Conservation (phyloP, 176 grass and related monocot species). For the Dactylis glomerata region DNA sequence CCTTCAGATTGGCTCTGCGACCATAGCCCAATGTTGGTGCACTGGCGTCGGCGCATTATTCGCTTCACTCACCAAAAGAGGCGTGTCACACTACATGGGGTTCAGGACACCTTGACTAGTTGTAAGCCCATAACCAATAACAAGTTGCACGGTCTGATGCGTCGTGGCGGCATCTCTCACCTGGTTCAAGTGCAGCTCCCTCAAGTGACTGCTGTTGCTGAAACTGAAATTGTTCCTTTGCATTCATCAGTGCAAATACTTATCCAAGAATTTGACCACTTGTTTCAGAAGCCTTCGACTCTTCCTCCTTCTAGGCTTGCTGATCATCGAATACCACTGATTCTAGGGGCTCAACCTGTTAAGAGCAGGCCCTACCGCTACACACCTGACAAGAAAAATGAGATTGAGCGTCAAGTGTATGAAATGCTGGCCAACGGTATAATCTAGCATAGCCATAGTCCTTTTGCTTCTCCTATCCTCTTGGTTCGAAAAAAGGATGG, state of each 20-base stretch:
- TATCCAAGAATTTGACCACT: no score
- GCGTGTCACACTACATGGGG: neutral
- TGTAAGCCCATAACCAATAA: no score
- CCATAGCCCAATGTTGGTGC: no score
- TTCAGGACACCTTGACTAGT: rapidly evolving
- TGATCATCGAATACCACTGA: neutral
- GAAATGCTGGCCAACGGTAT: neutral
- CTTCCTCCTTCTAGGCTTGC: rapidly evolving
- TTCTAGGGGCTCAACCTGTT: neutral
- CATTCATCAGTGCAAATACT: no score
- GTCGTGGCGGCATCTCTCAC: no score
- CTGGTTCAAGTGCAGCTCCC: no score
- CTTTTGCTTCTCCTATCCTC: neutral
- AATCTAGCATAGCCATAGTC: neutral
- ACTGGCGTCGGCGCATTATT: no score
- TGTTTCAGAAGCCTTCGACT: neutral
- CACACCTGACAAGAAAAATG: neutral
- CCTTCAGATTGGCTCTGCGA: no score
- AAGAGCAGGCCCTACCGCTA: neutral
- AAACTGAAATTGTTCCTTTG: no score
- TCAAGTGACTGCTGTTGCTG: no score
- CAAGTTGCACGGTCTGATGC: no score
- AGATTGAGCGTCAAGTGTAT: neutral
- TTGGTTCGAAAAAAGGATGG: neutral
- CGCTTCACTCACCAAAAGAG: no score